phyloP scores from a whole-genome alignment of 2,329 filamentous ascomycete species.

The Exophiala viscosa region DNA sequence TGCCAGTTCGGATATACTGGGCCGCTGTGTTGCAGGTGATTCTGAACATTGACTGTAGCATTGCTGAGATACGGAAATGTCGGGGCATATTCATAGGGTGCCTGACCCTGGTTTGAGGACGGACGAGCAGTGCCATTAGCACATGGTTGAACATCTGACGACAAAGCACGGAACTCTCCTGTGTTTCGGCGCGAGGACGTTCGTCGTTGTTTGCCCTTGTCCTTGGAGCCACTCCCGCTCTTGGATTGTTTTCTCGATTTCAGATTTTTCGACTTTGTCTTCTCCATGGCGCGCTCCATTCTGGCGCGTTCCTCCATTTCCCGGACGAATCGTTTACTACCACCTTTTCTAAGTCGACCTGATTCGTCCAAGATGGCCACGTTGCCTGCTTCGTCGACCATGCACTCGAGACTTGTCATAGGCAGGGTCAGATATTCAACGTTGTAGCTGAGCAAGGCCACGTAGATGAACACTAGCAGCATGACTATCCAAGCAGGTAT shows the following conservation, averaged over 20 bases:
- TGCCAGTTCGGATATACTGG: constrained; percentile 62
- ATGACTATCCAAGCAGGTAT: constrained; percentile 88
- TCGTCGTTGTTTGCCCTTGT: constrained; percentile 11
- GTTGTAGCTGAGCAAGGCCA: constrained; percentile 88
- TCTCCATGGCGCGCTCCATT: constrained; percentile 37
- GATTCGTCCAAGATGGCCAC: constrained; percentile 75
- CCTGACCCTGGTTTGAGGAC: not conserved
- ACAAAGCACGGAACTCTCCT: not conserved
- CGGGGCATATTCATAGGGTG: not conserved
- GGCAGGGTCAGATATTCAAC: constrained; percentile 81
- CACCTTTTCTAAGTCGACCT: constrained; percentile 53
- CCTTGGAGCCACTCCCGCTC: constrained; percentile 30
- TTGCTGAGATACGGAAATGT: constrained; percentile 8
- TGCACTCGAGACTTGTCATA: constrained; percentile 74
- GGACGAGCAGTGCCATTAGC: constrained; percentile 2
- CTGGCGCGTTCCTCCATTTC: constrained; percentile 19
- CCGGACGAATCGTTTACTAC: constrained; percentile 34
- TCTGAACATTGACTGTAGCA: not conserved
- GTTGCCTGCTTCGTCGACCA: constrained; percentile 86
- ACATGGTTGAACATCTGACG: not conserved
- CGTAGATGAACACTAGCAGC: constrained; percentile 85
- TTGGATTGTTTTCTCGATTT: constrained; percentile 27
- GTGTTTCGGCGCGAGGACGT: constrained; percentile 6
- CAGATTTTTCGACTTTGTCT: constrained; percentile 35
- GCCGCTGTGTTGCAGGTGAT: not conserved